Conservation (phyloP, 73 alveolate genomes). For the Paraurostyla sp. region DNA sequence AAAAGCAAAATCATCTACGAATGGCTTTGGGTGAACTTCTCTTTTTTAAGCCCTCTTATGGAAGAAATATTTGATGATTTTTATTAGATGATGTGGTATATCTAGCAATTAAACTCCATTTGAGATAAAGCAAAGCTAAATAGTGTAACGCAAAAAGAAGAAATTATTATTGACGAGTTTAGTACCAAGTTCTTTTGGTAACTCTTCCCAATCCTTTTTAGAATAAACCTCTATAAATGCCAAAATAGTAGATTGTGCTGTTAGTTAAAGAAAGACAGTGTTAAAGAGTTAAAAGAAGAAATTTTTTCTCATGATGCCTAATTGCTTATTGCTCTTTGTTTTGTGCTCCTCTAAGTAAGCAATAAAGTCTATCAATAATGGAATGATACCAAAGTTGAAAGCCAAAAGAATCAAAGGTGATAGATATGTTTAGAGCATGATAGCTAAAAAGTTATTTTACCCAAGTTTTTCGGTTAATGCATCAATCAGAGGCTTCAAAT, state of each 20-base stretch:
- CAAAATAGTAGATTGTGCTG: slow-evolving; percentile 37
- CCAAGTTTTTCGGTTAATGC: slow-evolving; percentile 22
- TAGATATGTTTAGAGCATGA: neutral
- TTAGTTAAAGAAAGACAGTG: slow-evolving; percentile 31
- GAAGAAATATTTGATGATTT: slow-evolving; percentile 30
- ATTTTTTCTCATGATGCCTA: slow-evolving; percentile 55
- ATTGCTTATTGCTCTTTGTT: slow-evolving; percentile 5
- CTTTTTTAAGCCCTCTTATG: slow-evolving; percentile 28
- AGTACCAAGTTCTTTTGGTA: slow-evolving; percentile 5
- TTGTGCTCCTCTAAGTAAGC: slow-evolving; percentile 46
- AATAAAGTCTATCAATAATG: slow-evolving; percentile 38
- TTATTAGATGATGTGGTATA: slow-evolving; percentile 49
- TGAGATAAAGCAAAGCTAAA: slow-evolving; percentile 37
- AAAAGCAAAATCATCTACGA: slow-evolving; percentile 56
- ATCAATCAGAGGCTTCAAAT: slow-evolving; percentile 32
- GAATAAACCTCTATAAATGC: neutral
- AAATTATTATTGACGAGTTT: slow-evolving; percentile 34
- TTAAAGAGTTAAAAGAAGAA: slow-evolving; percentile 42
- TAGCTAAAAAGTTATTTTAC: neutral
- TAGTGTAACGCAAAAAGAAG: slow-evolving; percentile 46
- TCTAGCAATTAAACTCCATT: slow-evolving; percentile 43
- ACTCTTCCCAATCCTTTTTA: neutral
- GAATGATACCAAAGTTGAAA: slow-evolving; percentile 44
- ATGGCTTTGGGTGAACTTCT: slow-evolving; percentile 21
- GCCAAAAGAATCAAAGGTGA: slow-evolving; percentile 41